A percentile compares a stretch with the other conserved stretches of the same genome.
These are phyloP conservation scores for Candida mattraensis DNA, from an alignment of 805 yeast genomes.

Conservation along the genomic window DNA sequence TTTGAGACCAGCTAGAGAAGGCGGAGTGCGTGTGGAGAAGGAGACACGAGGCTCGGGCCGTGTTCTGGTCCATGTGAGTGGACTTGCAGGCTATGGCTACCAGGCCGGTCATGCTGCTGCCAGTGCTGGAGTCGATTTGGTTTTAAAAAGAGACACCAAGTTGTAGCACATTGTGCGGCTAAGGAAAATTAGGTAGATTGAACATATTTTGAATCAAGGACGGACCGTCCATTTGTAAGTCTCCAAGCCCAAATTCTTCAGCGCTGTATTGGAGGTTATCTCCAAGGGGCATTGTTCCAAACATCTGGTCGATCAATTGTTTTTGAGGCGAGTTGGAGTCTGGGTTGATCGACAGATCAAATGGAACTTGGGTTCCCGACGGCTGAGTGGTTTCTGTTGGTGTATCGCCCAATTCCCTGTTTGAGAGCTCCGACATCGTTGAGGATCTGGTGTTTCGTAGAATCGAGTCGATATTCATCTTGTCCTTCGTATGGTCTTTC, in stretches of 20 bases:
- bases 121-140: slow-evolving; percentile 40
- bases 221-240: slow-evolving; percentile 16
- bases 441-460: too few relatives aligned
- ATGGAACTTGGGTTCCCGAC: too few relatives aligned
- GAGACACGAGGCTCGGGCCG: slow-evolving; percentile 45
- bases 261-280: slow-evolving; percentile 11
- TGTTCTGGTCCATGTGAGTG: slow-evolving; percentile 66
- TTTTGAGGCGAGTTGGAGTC: not conserved
- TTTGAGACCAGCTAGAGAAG: slow-evolving; percentile 71
- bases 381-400: too few relatives aligned
- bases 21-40: slow-evolving; percentile 70
- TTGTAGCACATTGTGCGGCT: slow-evolving; percentile 24
- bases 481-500: too few relatives aligned
- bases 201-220: slow-evolving; percentile 32
- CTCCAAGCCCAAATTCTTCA: slow-evolving; percentile 13
- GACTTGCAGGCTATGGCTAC: slow-evolving; percentile 66
- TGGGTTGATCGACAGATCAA: not conserved
- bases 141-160: slow-evolving; percentile 4
- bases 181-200: slow-evolving; percentile 31
- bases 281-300: slow-evolving; percentile 1
- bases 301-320: slow-evolving; percentile 3
- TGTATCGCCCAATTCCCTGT: too few relatives aligned
- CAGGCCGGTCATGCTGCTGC: slow-evolving; percentile 69
- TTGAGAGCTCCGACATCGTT: too few relatives aligned
- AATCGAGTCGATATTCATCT: too few relatives aligned